Evolutionary conservation across 192 early-diverging fungal species (phyloP).

Genomic region (Entomortierella parvispora): DNA sequence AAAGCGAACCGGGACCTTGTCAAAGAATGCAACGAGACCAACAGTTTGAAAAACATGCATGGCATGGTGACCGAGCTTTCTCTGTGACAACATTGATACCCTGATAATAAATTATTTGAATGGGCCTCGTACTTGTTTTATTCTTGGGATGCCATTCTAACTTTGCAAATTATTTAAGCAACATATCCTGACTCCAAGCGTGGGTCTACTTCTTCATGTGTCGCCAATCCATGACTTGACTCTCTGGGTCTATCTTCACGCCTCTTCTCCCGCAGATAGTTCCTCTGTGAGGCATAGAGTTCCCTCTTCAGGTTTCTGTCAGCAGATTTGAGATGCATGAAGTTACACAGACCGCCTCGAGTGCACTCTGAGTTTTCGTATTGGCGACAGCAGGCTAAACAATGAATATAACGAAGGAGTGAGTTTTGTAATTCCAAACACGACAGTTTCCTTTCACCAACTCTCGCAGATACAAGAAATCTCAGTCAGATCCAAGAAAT

Average conservation of each 20-base stretch:
- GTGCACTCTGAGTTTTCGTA: constrained; percentile 95
- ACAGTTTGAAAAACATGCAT: constrained; percentile 21
- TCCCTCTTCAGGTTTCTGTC: constrained; percentile 80
- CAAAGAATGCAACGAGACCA: constrained; percentile 22
- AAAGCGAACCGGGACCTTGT: constrained; percentile 37
- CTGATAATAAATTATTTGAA: no score
- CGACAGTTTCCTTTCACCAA: not conserved
- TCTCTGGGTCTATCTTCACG: constrained; percentile 55
- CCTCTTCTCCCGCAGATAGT: constrained; percentile 62
- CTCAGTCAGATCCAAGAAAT: not conserved
- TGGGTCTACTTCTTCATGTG: constrained; percentile 16
- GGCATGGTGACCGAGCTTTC: constrained; percentile 31
- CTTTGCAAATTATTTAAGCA: no score
- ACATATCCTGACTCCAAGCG: constrained; percentile 14
- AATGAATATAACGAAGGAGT: not conserved
- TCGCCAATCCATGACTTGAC: constrained; percentile 16
- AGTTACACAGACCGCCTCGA: constrained; percentile 97
- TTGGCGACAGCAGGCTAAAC: constrained; percentile 91
- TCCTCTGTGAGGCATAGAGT: constrained; percentile 83
- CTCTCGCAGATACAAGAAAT: not conserved
- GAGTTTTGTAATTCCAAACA: not conserved
- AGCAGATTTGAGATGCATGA: constrained; percentile 97
- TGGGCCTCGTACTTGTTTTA: no score
- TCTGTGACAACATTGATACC: not conserved
- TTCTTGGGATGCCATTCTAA: no score